Conservation (phyloP, 2,329 filamentous ascomycete species). For the Polychaeton citri region DNA sequence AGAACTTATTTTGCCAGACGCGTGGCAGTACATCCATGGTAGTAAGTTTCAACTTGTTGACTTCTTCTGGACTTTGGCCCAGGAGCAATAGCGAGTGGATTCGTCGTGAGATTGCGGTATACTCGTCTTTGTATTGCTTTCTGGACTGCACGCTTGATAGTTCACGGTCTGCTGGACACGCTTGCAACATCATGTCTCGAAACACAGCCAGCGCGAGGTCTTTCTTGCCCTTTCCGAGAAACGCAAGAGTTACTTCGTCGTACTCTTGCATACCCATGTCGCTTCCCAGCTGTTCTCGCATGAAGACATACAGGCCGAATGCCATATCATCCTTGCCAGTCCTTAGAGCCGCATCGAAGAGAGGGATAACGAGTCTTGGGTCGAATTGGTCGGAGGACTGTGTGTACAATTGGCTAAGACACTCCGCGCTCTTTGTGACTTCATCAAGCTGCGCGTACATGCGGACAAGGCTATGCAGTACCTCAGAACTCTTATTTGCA, state of each 20-base stretch:
- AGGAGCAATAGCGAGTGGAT: not conserved
- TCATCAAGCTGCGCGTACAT: slow-evolving; percentile 53
- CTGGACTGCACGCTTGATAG: slow-evolving; percentile 16
- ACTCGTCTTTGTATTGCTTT: slow-evolving; percentile 32
- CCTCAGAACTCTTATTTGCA: slow-evolving; percentile 18
- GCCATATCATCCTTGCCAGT: slow-evolving; percentile 43
- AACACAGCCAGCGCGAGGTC: slow-evolving; percentile 63
- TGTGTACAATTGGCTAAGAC: slow-evolving; percentile 41
- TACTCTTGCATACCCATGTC: slow-evolving; percentile 61
- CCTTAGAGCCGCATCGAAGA: slow-evolving; percentile 55
- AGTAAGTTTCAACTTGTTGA: slow-evolving; percentile 36
- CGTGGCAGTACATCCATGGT: slow-evolving; percentile 40
- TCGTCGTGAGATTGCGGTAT: slow-evolving; percentile 10
- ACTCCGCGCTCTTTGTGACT: slow-evolving; percentile 44
- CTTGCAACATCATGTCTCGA: slow-evolving; percentile 70
- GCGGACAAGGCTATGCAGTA: slow-evolving; percentile 40
- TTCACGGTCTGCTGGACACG: slow-evolving; percentile 1
- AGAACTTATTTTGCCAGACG: slow-evolving; percentile 56
- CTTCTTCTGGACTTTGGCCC: slow-evolving; percentile 19
- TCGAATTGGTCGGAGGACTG: slow-evolving; percentile 39
- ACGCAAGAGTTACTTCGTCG: slow-evolving; percentile 57
- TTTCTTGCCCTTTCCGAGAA: slow-evolving; percentile 52
- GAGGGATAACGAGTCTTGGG: slow-evolving; percentile 47
- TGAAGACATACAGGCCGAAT: slow-evolving; percentile 52
- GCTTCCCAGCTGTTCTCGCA: slow-evolving; percentile 47